Conservation (phyloP, 2,329 filamentous ascomycete genomes). For the Fusarium ramigenum region DNA sequence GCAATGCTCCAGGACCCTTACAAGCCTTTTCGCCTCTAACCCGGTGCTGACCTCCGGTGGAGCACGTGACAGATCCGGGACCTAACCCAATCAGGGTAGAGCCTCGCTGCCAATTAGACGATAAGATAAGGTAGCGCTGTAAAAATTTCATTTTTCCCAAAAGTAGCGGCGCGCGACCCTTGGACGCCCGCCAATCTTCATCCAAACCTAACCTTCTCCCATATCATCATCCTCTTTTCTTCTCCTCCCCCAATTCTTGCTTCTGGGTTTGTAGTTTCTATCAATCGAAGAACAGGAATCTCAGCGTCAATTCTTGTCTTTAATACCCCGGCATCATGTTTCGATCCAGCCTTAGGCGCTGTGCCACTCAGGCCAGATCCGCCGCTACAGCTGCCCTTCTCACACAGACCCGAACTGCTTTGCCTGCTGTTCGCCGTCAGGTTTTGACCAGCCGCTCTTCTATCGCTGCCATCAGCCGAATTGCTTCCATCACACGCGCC, state of each 20-base stretch:
- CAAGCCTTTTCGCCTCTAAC: background rate
- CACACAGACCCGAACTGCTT: constrained; percentile 42
- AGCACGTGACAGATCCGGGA: constrained; percentile 13
- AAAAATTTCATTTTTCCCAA: constrained; percentile 21
- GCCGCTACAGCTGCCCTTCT: constrained; percentile 43
- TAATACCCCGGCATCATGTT: constrained; percentile 43
- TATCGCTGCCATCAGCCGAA: constrained; percentile 32
- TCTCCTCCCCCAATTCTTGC: constrained; percentile 12
- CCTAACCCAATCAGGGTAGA: constrained; percentile 7
- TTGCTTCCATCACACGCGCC: constrained; percentile 42
- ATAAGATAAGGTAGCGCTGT: constrained; percentile 18
- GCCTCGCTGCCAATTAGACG: background rate
- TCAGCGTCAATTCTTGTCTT: constrained; percentile 2
- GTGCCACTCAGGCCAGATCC: constrained; percentile 49
- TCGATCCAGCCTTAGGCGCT: constrained; percentile 52
- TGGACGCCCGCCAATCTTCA: constrained; percentile 26
- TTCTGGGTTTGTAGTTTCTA: constrained; percentile 6
- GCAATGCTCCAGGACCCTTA: background rate
- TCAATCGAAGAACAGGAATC: constrained; percentile 17
- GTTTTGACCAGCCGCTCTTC: constrained; percentile 29
- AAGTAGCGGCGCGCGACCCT: constrained; percentile 19
- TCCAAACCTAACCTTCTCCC: constrained; percentile 17
- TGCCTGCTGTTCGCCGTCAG: constrained; percentile 40
- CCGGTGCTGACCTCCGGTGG: background rate
- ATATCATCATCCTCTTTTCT: constrained; percentile 8